These are phyloP conservation scores for Pisolithus microcarpus DNA, from an alignment of 768 basidiomycete species.

Conservation along the genomic window DNA sequence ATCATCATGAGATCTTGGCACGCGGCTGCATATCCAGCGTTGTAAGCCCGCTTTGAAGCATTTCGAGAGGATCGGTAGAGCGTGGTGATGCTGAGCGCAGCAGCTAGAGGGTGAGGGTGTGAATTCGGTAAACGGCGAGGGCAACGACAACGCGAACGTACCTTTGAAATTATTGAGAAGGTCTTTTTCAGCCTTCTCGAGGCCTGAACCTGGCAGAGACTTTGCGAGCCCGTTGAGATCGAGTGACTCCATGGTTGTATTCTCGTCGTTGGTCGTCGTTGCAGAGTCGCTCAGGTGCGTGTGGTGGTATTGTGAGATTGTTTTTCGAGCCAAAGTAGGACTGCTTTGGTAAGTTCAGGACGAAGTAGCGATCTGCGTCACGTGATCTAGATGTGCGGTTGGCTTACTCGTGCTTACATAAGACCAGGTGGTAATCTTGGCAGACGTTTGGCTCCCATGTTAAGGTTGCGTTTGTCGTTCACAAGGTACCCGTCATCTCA, in stretches of 20 bases:
- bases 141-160: conserved; percentile 18
- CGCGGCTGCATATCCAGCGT: conserved; percentile 71
- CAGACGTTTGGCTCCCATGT: no score
- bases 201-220: conserved; percentile 61
- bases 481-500: no score
- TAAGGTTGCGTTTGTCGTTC: no score
- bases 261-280: no score
- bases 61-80: conserved; percentile 74
- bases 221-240: conserved; percentile 73
- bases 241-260: conserved; percentile 56
- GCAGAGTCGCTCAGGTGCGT: no score
- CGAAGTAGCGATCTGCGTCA: no score
- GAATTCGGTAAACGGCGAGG: conserved; percentile 3
- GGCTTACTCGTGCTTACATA: no score
- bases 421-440: no score
- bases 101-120: conserved; percentile 42
- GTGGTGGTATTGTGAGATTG: no score
- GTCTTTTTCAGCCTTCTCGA: conserved; percentile 75
- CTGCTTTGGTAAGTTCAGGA: no score
- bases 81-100: conserved; percentile 78
- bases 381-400: no score
- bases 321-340: no score
- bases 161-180: conserved; percentile 79
- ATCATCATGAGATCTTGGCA: conserved; percentile 76
- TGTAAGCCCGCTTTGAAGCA: conserved; percentile 74